Percentiles rank a stretch among this genome's conserved stretches.
phyloP scores from a whole-genome alignment of 495 filamentous ascomycete genomes.

The Penicillium herquei region DNA sequence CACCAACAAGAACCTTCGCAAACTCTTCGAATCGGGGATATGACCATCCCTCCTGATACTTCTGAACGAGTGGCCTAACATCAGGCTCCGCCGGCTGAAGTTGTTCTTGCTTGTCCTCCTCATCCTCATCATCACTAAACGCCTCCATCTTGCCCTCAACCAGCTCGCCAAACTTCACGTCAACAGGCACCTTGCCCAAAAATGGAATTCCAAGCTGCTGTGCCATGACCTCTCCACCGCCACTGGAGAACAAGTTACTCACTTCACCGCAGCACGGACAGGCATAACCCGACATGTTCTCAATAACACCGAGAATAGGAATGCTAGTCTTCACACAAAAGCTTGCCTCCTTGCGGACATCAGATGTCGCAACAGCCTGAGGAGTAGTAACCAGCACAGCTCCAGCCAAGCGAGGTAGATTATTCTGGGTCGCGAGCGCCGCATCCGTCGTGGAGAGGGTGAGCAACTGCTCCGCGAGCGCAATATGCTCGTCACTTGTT shows the following conservation, averaged over 20 bases:
- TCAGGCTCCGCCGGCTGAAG: slow-evolving; percentile 44
- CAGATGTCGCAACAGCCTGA: slow-evolving; percentile 87
- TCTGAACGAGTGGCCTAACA: slow-evolving; percentile 64
- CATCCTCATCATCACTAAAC: slow-evolving; percentile 36
- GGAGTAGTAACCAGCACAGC: slow-evolving; percentile 96
- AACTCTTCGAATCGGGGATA: slow-evolving; percentile 70
- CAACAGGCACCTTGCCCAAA: slow-evolving; percentile 84
- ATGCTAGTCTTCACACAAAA: slow-evolving; percentile 89
- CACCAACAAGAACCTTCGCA: slow-evolving; percentile 51
- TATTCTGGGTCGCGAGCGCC: slow-evolving; percentile 15
- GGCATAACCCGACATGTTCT: slow-evolving; percentile 97
- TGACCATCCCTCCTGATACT: slow-evolving; percentile 77
- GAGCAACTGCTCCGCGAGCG: slow-evolving; percentile 81
- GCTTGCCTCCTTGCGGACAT: slow-evolving; percentile 95
- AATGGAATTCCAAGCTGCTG: slow-evolving; percentile 79
- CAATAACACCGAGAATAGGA: slow-evolving; percentile 80
- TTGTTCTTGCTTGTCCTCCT: slow-evolving; percentile 43
- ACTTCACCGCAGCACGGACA: slow-evolving; percentile 94
- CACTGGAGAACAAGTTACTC: slow-evolving; percentile 87
- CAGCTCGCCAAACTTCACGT: slow-evolving; percentile 67
- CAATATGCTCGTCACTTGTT: slow-evolving; percentile 96
- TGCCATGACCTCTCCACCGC: slow-evolving; percentile 89
- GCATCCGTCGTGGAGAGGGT: slow-evolving; percentile 43
- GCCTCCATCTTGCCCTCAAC: slow-evolving; percentile 58
- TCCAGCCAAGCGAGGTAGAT: slow-evolving; percentile 58